Evolutionary conservation across 108 stramenopile genomes (phyloP), one percentile per base, ranked within the genome.

Genomic region (Stephanodiscus minutulus): DNA sequence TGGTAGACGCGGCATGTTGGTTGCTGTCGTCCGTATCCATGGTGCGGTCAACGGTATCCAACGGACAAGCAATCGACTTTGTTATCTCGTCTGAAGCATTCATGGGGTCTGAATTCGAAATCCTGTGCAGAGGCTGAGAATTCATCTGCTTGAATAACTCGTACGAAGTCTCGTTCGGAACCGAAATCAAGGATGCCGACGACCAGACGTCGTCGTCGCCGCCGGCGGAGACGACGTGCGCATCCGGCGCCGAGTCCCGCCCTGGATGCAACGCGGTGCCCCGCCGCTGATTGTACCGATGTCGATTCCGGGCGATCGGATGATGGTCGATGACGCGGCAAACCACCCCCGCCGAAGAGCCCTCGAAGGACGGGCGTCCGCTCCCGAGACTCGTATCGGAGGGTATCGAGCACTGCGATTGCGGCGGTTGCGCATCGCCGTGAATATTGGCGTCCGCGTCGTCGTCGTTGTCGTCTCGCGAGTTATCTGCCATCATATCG

Each of bases 91-190:
- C 52, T 6, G 17, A 37, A 12, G 22, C 1, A 9, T 68, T 5
- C 2, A 4, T 33, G 31, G 31, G 31, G 5, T 5, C 31, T 33
- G 2, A 4, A 33, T 33, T 33, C 31, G 31, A 33, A 33, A 4
- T 5, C 31, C 31, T 36, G 20, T 25, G 24, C 46, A 63, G 18
- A n/a, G 75, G 67, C 1, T 58, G 60, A 11, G 61, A 62, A 64
- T 48, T 76, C 67, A 68, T 76, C 21, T 63, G 61, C 43, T 68
- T 29, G n/a, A 60, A 68, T 6, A 76, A 43, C 53, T 76, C 61
- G 31, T 56, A 74, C 1, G 74, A 67, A 53, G 55, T 39, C 41
- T 46, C 46, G 13, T 24, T 20, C 31, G 5, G 5, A 5, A 5
- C 31, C 20, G 62, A 46, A 12, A 48, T 3, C 5, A 10, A 20